phyloP scores from a whole-genome alignment of 2,329 filamentous ascomycete genomes.

The Botrytis deweyae region DNA sequence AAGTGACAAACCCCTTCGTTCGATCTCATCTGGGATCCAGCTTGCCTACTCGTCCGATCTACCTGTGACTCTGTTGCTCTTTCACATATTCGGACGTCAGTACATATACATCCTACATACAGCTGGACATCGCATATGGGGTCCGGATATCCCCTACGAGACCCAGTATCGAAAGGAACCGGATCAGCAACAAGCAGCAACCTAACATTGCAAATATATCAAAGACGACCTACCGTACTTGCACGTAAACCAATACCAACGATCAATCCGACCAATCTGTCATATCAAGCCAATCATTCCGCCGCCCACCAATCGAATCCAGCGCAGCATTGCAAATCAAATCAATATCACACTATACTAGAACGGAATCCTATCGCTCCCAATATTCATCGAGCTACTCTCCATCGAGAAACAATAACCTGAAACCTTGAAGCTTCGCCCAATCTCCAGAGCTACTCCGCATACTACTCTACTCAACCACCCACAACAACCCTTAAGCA shows the following conservation, averaged over 20 bases:
- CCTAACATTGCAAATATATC: background rate
- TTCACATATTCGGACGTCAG: slow-evolving; percentile 2
- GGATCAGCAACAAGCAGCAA: background rate
- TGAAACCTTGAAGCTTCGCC: background rate
- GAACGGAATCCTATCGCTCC: slow-evolving; percentile 2
- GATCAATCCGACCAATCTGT: background rate
- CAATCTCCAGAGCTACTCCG: background rate
- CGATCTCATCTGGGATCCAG: slow-evolving; percentile 10
- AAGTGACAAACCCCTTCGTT: background rate
- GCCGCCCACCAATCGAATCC: background rate
- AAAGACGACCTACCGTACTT: background rate
- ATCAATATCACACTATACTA: background rate
- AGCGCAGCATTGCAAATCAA: background rate
- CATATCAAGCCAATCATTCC: background rate
- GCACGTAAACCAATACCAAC: background rate
- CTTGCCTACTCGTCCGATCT: background rate
- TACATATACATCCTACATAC: background rate
- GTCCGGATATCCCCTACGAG: background rate
- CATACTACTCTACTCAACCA: background rate
- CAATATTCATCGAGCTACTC: background rate
- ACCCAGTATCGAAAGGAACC: background rate
- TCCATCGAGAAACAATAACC: background rate
- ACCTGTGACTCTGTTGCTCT: background rate
- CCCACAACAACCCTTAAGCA: background rate
- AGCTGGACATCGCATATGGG: background rate